phyloP scores from a whole-genome alignment of 345 rosid species.

The Turritis glabra region DNA sequence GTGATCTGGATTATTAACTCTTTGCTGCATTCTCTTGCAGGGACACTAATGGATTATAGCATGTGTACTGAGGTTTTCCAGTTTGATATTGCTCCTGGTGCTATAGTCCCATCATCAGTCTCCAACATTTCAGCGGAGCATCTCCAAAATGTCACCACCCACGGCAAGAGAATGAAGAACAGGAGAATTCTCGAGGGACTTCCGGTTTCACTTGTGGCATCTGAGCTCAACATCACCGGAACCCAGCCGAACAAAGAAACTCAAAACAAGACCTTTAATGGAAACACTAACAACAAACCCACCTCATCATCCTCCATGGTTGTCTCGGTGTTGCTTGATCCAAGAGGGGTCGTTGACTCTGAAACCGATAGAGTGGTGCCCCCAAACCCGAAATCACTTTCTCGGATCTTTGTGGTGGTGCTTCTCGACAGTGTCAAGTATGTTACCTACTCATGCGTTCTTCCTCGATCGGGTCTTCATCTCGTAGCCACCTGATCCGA shows the following conservation, averaged over 20 bases:
- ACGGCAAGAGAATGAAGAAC: slow-evolving; percentile 50
- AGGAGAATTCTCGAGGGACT: slow-evolving; percentile 68
- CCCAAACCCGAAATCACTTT: slow-evolving; percentile 53
- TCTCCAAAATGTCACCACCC: slow-evolving; percentile 46
- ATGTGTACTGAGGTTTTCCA: slow-evolving; percentile 95
- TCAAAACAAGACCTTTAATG: slow-evolving; percentile 47
- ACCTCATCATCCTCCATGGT: slow-evolving; percentile 73
- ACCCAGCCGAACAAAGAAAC: slow-evolving; percentile 41
- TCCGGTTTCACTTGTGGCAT: slow-evolving; percentile 53
- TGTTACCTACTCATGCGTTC: slow-evolving; percentile 88
- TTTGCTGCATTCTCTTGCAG: slow-evolving; percentile 42
- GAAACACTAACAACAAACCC: slow-evolving; percentile 39
- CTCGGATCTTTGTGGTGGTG: slow-evolving; percentile 92
- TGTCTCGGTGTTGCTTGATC: slow-evolving; percentile 91
- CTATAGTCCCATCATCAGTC: slow-evolving; percentile 68
- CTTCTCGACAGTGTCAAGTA: slow-evolving; percentile 89
- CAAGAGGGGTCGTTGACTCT: slow-evolving; percentile 73
- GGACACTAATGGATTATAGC: slow-evolving; percentile 85
- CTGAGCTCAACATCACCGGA: slow-evolving; percentile 54
- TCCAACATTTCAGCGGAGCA: slow-evolving; percentile 54
- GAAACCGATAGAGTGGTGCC: slow-evolving; percentile 62
- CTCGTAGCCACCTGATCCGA: slow-evolving; percentile 61
- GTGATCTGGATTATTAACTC: background rate
- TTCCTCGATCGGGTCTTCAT: slow-evolving; percentile 71
- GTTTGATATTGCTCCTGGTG: slow-evolving; percentile 73